Conservation (phyloP, 768 basidiomycete species). For the Lentinus brumalis region DNA sequence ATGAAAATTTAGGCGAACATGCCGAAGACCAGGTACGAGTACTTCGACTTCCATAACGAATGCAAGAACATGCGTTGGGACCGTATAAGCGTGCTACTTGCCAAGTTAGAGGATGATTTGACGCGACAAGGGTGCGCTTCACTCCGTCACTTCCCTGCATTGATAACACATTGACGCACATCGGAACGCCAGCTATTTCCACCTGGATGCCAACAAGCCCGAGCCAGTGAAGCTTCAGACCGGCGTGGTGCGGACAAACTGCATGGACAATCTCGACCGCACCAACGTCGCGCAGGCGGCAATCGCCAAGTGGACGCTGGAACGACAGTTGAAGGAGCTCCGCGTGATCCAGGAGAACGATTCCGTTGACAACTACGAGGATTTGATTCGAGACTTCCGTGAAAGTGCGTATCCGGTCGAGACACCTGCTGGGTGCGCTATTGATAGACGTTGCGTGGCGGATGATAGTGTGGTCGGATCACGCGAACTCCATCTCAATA, state of each 20-base stretch:
- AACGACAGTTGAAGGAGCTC: constrained; percentile 69
- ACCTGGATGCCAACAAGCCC: constrained; percentile 51
- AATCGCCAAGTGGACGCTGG: constrained; percentile 83
- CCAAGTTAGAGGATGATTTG: constrained; percentile 71
- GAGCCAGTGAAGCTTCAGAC: constrained; percentile 61
- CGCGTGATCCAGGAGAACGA: constrained; percentile 74
- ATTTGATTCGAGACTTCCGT: constrained; percentile 81
- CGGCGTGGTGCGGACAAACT: constrained; percentile 90
- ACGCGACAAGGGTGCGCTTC: constrained; percentile 61
- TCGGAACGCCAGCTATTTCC: constrained; percentile 68
- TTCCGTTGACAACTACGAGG: constrained; percentile 78
- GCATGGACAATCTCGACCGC: constrained; percentile 96
- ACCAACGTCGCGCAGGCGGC: constrained; percentile 97
- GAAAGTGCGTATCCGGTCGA: constrained; percentile 61
- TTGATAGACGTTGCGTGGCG: constrained; percentile 11
- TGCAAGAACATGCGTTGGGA: constrained; percentile 96
- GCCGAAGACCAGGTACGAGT: constrained; percentile 79
- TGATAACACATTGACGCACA: neutral
- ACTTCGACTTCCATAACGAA: constrained; percentile 98
- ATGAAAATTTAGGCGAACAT: constrained; percentile 50
- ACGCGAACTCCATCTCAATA: constrained; percentile 85
- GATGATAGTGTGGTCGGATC: constrained; percentile 93
- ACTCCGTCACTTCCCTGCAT: neutral
- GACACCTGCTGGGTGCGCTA: neutral
- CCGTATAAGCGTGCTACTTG: constrained; percentile 81